Conservation (phyloP, 192 early-diverging fungal genomes). For the Chytriomyces confervae region DNA sequence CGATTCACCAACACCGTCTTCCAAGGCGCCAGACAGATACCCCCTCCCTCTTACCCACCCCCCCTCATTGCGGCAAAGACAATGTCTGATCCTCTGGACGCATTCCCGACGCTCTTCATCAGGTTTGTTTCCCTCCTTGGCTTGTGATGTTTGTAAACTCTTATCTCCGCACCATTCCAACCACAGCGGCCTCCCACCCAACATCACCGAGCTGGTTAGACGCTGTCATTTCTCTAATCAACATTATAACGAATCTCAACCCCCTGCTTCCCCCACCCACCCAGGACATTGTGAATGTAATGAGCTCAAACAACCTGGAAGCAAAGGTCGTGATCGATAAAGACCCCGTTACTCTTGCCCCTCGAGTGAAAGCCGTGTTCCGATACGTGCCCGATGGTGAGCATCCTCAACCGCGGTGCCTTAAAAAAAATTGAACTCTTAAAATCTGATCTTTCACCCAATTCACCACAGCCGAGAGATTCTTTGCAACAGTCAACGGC, state of each 20-base stretch:
- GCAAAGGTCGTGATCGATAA: conserved; percentile 52
- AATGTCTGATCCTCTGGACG: conserved; percentile 46
- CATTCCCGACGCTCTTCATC: conserved; percentile 54
- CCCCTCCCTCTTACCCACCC: too few species aligned
- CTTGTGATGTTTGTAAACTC: conserved; percentile 14
- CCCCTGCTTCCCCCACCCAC: neutral
- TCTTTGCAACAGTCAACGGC: conserved; percentile 59
- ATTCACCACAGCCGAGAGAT: conserved; percentile 46
- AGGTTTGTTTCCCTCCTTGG: conserved; percentile 33
- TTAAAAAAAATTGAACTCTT: neutral
- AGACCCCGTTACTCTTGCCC: conserved; percentile 44
- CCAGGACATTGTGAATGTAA: conserved; percentile 53
- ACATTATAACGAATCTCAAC: neutral
- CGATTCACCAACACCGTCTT: too few species aligned
- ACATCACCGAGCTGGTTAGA: conserved; percentile 51
- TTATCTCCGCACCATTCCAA: conserved; percentile 11
- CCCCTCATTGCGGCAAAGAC: neutral
- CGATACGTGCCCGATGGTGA: conserved; percentile 54
- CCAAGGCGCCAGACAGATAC: too few species aligned
- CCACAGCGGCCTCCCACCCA: conserved; percentile 48
- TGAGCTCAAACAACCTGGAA: conserved; percentile 55
- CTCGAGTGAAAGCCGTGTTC: conserved; percentile 52
- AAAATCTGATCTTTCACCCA: conserved; percentile 10
- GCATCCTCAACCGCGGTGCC: neutral
- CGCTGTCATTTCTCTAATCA: neutral